Percentiles rank a stretch among this genome's conserved stretches.
phyloP scores from a whole-genome alignment of 1,284 basidiomycete genomes.

The Naganishia albida region DNA sequence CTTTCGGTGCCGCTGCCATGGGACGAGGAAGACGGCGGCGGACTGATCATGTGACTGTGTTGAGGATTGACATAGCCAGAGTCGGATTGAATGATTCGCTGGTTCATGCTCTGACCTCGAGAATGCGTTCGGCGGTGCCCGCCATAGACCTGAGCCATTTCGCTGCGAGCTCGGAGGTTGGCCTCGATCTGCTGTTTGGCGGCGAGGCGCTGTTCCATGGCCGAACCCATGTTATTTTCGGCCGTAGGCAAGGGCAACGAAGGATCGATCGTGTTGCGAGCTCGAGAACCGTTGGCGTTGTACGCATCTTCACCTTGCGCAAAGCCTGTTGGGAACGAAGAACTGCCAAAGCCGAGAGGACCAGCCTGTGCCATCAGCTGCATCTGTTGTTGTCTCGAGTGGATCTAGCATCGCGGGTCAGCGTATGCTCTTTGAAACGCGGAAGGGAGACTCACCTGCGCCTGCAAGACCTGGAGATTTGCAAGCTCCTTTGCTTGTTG shows the following conservation, averaged over 20 bases:
- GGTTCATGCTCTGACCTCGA: slow-evolving; percentile 14
- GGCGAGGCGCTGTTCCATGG: slow-evolving; percentile 28
- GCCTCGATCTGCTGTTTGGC: slow-evolving; percentile 33
- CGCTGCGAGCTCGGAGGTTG: slow-evolving; percentile 26
- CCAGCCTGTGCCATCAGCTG: slow-evolving; percentile 7
- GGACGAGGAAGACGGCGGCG: slow-evolving; percentile 15
- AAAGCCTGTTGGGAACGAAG: neutral
- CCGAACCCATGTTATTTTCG: slow-evolving; percentile 19
- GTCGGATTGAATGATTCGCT: slow-evolving; percentile 5
- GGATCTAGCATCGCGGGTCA: neutral
- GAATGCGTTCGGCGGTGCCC: slow-evolving; percentile 9
- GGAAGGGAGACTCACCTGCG: slow-evolving; percentile 11
- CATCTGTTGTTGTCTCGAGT: slow-evolving; percentile 19
- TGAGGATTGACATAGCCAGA: slow-evolving; percentile 1
- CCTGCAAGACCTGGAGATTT: slow-evolving; percentile 23
- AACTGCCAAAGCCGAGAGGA: slow-evolving; percentile 3
- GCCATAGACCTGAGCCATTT: slow-evolving; percentile 11
- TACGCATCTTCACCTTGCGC: neutral
- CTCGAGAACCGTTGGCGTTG: neutral
- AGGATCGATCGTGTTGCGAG: slow-evolving; percentile 21
- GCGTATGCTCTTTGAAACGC: neutral
- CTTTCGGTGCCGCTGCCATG: slow-evolving; percentile 10
- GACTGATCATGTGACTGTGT: slow-evolving; percentile 7
- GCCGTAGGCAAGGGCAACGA: slow-evolving; percentile 16
- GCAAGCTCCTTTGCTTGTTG: slow-evolving; percentile 28